Base-by-base conservation (phyloP, 129 eudicot species). In the Ambrosia trifida region DNA sequence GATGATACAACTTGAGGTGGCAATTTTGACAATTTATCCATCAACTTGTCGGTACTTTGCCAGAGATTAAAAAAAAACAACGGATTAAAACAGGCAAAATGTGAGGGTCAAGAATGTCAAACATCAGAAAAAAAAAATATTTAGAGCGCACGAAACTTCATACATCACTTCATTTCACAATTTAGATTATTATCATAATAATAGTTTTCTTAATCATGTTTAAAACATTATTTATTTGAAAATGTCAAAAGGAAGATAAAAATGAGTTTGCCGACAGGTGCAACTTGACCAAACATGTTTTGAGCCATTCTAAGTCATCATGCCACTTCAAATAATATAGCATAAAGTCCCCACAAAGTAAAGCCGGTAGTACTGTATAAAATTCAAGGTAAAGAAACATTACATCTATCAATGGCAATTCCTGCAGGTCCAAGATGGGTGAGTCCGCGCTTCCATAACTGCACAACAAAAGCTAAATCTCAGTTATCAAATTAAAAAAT, bases 381-480 rank as follows among this genome's bases (percentile, higher is more conserved):
- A 46, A 18, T 6, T 53, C 43, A 35, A 14, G 14, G 49, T 40
- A 62, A 71, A 73, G 28, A 52, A 59, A 45, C 16, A 81, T 44
- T 83, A 94, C 99, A 80, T 7, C 64, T 71, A 79, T 72, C 33
- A 74, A 66, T n/a, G 94, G 92, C 45, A 95, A 67, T 68, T 86
- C 80, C 44, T 70, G 80, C 45, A 95, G 74, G 74, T 95, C 91
- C 68, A 74, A 41, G 62, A 95, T 78, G 17, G 97, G 99, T 5
- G 89, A 79, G 50, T 85, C 87, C 62, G 68, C 82, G 33, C 96
- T 95, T 79, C 99, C 99, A 82, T 95, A 95, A 75, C 99, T 95
- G 89, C 89, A 87, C n/a, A 61, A 52, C 33, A 80, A 13, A 24
- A 24, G 28, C 28, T 24, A 24, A 24, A 67, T 28, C 50, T 38